These are phyloP conservation scores for Aaosphaeria pasadenensis DNA, from an alignment of 2,329 filamentous ascomycete species.

Conservation along the genomic window DNA sequence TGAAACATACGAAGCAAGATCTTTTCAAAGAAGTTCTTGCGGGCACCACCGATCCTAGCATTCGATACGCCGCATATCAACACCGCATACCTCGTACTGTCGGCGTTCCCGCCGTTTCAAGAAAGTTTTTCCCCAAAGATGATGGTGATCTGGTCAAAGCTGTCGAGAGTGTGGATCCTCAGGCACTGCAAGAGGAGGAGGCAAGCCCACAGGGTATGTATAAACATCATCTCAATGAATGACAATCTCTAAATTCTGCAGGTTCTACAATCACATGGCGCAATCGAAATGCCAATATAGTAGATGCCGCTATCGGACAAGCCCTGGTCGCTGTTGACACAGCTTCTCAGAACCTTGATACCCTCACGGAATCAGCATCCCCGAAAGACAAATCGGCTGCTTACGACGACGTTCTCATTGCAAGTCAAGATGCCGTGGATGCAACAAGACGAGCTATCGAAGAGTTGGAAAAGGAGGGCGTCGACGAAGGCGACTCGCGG, in stretches of 20 bases:
- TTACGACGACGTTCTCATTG: constrained; percentile 86
- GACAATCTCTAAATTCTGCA: constrained; percentile 9
- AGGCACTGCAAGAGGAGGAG: constrained; percentile 47
- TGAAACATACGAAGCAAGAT: constrained; percentile 66
- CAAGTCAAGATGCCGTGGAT: constrained; percentile 91
- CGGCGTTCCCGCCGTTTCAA: constrained; percentile 74
- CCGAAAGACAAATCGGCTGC: constrained; percentile 73
- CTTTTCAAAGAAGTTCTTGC: constrained; percentile 82
- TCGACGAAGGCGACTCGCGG: constrained; percentile 76
- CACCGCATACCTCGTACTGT: constrained; percentile 82
- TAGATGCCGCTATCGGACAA: constrained; percentile 87
- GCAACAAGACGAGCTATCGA: constrained; percentile 92
- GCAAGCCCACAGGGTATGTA: constrained; percentile 49
- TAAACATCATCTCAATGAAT: background rate
- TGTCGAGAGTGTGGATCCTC: constrained; percentile 66
- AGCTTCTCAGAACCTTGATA: constrained; percentile 51
- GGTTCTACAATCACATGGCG: constrained; percentile 76
- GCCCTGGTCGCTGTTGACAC: constrained; percentile 68
- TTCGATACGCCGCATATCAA: constrained; percentile 93
- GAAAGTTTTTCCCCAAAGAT: constrained; percentile 70
- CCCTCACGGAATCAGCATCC: constrained; percentile 40
- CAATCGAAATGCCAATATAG: constrained; percentile 78
- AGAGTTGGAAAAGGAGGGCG: constrained; percentile 78
- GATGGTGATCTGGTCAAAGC: constrained; percentile 61
- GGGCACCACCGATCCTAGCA: constrained; percentile 85